Evolutionary conservation across 208 protist genomes (phyloP), one percentile per base, ranked within the genome.

Genomic region (Trypanosoma caninum): DNA sequence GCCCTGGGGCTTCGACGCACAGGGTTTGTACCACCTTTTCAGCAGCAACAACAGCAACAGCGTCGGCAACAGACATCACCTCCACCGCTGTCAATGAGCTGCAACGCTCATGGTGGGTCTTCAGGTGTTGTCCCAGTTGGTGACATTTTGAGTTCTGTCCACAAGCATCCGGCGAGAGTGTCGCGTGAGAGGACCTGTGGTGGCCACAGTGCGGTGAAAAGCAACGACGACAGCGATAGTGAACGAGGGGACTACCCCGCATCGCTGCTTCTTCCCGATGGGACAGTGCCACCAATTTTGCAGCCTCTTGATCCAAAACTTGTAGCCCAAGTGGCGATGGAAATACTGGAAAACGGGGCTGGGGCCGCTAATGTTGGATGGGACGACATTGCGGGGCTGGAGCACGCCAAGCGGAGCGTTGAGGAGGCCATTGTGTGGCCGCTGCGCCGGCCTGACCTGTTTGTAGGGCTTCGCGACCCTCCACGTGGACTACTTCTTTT

Each of bases 401-500:
- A 84, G 57, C 69, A 89, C 71, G 86, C 81, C n/a, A 93, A 93
- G 78, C 47, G 62, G 6, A 87, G 79, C 38, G 76, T 93, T n/a
- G 76, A 89, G 68, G 78, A 89, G 65, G 79, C 80, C 5, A 85
- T 89, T 64, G 76, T 91, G 45, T 89, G 81, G 84, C 87, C 87
- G 10, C 73, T 93, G 69, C 75, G 72, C 18, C 73, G 81, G 2
- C 83, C 81, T 0, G 83, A 93, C 22, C 65, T 89, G n/a, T 93
- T 91, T 59, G 76, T 89, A 4, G 83, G 82, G 1, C 72, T 93
- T 23, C 75, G 80, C 23, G 81, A 89, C 52, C 94, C 94, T 3
- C 82, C 89, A 41, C 94, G 89, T 20, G 93, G 89, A 2, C 54
- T 97, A 27, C 69, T 97, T 18, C 83, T 97, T 23, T 95, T 93